phyloP scores from a whole-genome alignment of 768 basidiomycete genomes.

The Leccinellum luteum region DNA sequence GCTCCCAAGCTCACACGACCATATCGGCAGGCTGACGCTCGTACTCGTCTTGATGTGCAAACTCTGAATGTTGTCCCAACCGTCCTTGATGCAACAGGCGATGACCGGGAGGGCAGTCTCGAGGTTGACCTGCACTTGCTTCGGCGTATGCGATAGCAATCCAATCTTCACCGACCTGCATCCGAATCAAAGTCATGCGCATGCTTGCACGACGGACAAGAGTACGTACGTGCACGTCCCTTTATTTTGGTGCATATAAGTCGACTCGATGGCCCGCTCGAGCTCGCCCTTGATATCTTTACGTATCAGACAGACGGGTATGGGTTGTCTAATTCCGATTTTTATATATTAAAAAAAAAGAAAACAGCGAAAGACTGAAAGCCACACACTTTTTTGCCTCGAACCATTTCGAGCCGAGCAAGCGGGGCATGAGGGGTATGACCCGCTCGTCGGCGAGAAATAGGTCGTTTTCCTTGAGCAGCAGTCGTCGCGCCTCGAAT shows the following conservation, averaged over 20 bases:
- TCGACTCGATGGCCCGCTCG: slow-evolving; percentile 88
- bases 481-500: slow-evolving; percentile 75
- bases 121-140: slow-evolving; percentile 78
- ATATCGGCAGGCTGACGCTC: slow-evolving; percentile 86
- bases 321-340: slow-evolving; percentile 63
- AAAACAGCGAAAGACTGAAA: background rate
- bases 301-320: slow-evolving; percentile 85
- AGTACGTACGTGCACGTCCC: slow-evolving; percentile 86
- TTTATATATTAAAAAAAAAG: background rate
- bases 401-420: slow-evolving; percentile 90
- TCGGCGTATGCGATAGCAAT: slow-evolving; percentile 64
- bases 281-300: slow-evolving; percentile 92
- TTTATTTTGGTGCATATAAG: slow-evolving; percentile 93
- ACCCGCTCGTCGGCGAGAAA: slow-evolving; percentile 94
- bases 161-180: slow-evolving; percentile 82
- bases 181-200: background rate
- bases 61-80: slow-evolving; percentile 90
- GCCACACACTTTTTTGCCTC: slow-evolving; percentile 86
- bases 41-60: slow-evolving; percentile 88
- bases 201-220: background rate
- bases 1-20: slow-evolving; percentile 73
- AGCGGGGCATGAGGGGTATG: slow-evolving; percentile 78
- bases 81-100: slow-evolving; percentile 64
- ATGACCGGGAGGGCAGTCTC: slow-evolving; percentile 74
- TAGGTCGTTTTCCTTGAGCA: slow-evolving; percentile 86